These are phyloP conservation scores for Phellinidium pouzarii DNA, from an alignment of 1,284 basidiomycete species.

Conservation along the genomic window DNA sequence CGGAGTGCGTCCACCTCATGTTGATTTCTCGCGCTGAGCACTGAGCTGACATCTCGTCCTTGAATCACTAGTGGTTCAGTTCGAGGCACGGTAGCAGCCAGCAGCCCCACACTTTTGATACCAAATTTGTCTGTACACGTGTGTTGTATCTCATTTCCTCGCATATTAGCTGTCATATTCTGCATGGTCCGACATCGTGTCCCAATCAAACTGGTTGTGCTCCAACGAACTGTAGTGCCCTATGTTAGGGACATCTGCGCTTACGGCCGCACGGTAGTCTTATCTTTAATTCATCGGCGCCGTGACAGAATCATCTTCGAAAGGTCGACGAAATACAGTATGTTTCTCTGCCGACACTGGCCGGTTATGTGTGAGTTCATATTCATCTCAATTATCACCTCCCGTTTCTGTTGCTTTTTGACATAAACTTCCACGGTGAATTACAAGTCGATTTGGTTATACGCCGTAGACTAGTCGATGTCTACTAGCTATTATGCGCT, in stretches of 20 bases:
- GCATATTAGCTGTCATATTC: background rate
- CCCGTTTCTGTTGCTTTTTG: background rate
- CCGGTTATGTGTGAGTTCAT: background rate
- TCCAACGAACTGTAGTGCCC: background rate
- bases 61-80: slow-evolving; percentile 31
- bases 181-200: background rate
- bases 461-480: too few relatives aligned
- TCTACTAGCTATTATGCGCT: background rate
- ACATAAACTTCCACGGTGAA: too few relatives aligned
- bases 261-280: background rate
- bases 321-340: too few relatives aligned
- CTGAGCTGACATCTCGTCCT: slow-evolving; percentile 3
- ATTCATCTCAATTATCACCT: background rate
- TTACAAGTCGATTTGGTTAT: too few relatives aligned
- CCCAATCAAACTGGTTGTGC: background rate
- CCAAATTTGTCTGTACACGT: background rate
- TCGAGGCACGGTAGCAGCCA: slow-evolving; percentile 33
- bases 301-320: too few relatives aligned
- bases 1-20: slow-evolving; percentile 39
- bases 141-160: background rate
- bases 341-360: background rate
- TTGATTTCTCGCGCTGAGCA: background rate
- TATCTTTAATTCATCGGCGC: background rate
- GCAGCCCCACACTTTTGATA: background rate
- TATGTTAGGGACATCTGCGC: background rate